These are phyloP conservation scores for Eruca vesicaria DNA, from an alignment of 441 rosid genomes.

Conservation along the genomic window DNA sequence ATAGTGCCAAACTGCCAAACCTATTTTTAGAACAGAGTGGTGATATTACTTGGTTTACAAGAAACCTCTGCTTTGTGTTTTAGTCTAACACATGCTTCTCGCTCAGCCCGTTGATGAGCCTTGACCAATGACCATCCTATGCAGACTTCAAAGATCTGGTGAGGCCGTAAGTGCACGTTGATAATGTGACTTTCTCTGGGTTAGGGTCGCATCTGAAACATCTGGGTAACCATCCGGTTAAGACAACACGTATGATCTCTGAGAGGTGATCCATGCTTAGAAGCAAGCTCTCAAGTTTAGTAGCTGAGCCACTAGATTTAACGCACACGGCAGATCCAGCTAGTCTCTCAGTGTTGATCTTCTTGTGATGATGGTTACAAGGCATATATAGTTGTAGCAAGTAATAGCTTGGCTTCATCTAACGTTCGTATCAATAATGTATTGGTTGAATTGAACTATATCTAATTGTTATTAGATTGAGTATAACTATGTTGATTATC, in stretches of 20 bases:
- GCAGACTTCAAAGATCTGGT: conserved; percentile 66
- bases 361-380: conserved; percentile 52
- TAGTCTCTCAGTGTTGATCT: conserved; percentile 57
- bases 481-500: background rate
- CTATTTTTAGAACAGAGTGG: too few relatives aligned
- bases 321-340: conserved; percentile 69
- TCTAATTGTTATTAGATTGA: background rate
- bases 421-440: conserved; percentile 42
- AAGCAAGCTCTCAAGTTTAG: conserved; percentile 80
- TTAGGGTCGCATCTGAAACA: conserved; percentile 60
- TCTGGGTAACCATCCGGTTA: conserved; percentile 82
- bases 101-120: conserved; percentile 52
- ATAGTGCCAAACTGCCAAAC: too few relatives aligned
- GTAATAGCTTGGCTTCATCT: conserved; percentile 78
- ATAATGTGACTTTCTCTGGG: conserved; percentile 52
- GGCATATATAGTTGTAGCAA: conserved; percentile 78
- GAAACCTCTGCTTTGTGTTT: too few relatives aligned
- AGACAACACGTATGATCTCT: conserved; percentile 68
- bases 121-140: conserved; percentile 89
- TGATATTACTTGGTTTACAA: too few relatives aligned
- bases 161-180: conserved; percentile 54
- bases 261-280: conserved; percentile 72
- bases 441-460: background rate
- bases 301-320: conserved; percentile 70
- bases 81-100: conserved; percentile 66